These are phyloP conservation scores for Scutellaria galericulata DNA, from an alignment of 257 asterid genomes.

Conservation along the genomic window DNA sequence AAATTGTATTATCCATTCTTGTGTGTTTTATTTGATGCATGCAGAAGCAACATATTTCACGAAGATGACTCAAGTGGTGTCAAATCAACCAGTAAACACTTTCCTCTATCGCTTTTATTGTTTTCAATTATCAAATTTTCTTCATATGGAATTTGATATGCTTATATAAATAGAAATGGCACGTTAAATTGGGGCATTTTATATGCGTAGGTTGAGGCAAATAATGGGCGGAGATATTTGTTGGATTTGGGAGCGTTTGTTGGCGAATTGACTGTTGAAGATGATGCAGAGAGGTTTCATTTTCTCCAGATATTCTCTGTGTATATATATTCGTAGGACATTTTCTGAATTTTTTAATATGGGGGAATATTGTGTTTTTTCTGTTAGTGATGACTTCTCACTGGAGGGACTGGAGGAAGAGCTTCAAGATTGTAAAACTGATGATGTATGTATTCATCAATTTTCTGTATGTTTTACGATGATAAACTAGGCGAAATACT, in stretches of 20 bases:
- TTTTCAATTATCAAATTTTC: no score
- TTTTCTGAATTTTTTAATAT: background rate
- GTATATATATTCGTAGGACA: background rate
- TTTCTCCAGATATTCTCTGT: background rate
- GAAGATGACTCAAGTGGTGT: no score
- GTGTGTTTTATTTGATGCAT: no score
- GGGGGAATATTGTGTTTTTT: no score
- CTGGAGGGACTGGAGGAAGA: conserved; percentile 80
- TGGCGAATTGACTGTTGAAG: conserved; percentile 75
- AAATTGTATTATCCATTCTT: no score
- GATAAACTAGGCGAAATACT: no score
- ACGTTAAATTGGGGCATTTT: conserved; percentile 5
- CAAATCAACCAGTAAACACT: no score
- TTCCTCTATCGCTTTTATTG: no score
- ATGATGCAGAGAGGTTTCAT: conserved; percentile 67
- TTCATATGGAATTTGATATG: background rate
- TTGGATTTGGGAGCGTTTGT: conserved; percentile 76
- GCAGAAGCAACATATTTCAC: no score
- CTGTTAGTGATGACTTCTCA: conserved; percentile 63
- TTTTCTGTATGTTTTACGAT: background rate
- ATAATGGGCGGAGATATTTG: conserved; percentile 42
- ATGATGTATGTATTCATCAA: conserved; percentile 55
- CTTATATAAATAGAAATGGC: background rate
- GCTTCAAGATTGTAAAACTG: conserved; percentile 75
- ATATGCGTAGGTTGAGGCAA: conserved; percentile 43